A percentile compares a stretch with the other conserved stretches of the same genome.
Evolutionary conservation across 805 yeast species (phyloP).

Genomic region (Schwanniomyces vanrijiae): DNA sequence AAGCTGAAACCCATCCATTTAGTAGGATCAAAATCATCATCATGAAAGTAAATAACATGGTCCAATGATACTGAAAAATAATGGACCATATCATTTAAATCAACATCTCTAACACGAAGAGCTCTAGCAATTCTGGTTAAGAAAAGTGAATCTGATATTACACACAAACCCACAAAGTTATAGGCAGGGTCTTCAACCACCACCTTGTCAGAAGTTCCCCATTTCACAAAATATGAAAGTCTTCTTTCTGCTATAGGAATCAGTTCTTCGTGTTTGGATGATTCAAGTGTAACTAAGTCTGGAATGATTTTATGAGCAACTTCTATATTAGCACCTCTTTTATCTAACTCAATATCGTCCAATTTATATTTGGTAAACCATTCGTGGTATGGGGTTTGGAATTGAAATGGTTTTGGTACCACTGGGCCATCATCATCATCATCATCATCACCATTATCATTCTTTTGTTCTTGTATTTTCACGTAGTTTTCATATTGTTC

Average conservation of each 20-base stretch:
- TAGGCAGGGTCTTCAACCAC: slow-evolving; percentile 14
- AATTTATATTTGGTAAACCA: slow-evolving; percentile 24
- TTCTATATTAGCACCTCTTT: slow-evolving; percentile 11
- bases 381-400: slow-evolving; percentile 34
- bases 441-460: slow-evolving; percentile 21
- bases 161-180: slow-evolving; percentile 58
- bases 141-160: slow-evolving; percentile 57
- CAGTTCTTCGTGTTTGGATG: slow-evolving; percentile 22
- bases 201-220: slow-evolving; percentile 24
- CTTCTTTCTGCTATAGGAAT: slow-evolving; percentile 23
- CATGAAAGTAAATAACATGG: slow-evolving; percentile 67
- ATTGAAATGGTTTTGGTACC: slow-evolving; percentile 28
- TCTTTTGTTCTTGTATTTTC: slow-evolving; percentile 20
- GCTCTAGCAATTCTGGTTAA: slow-evolving; percentile 53
- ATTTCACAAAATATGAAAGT: slow-evolving; percentile 23
- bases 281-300: slow-evolving; percentile 29
- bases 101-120: slow-evolving; percentile 38
- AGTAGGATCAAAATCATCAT: slow-evolving; percentile 45
- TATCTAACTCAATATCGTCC: slow-evolving; percentile 12
- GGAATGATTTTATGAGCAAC: slow-evolving; percentile 31
- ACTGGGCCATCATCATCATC: slow-evolving; percentile 26
- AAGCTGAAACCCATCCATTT: slow-evolving; percentile 55
- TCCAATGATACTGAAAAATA: slow-evolving; percentile 62
- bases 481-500: slow-evolving; percentile 21
- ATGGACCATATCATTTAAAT: slow-evolving; percentile 18